Evolutionary conservation across 352 stramenopile genomes (phyloP), one percentile per base, ranked within the genome.

Genomic region (Blastocystis sp.): DNA sequence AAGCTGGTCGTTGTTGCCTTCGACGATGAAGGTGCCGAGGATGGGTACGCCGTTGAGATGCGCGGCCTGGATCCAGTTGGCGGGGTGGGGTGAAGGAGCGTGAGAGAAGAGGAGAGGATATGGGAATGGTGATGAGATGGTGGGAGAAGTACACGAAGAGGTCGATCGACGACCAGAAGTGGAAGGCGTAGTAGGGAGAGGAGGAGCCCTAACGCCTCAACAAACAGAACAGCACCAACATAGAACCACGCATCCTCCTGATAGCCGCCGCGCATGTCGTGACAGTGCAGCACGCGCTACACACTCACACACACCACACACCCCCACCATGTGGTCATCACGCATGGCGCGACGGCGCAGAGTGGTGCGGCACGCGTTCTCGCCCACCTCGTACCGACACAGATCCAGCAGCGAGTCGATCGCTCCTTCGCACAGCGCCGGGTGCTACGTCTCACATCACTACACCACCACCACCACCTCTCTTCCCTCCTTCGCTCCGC

Each of bases 101-200:
- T 6, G 40, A 28, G 57, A 61, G 38, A 17, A 62, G 40, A 40
- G 1, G 69, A 28, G 11, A 84, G 74, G 74, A 84, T 84, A 84
- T 84, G 65, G 74, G 74, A 84, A 84, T 84, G 28, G 74, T 70
- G 11, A 84, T 34, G 24, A 84, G 52, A 24, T 84, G 74, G 42
- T 84, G 74, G 24, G 74, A 84, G 48, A 84, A 84, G 42, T 84
- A 84, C 19, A 84, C 74, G 42, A 84, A 84, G 11, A 84, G 54
- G 60, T 84, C 74, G 48, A 84, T 84, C 17, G 45, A 28, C 1
- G 45, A 68, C 74, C 74, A 84, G 43, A 42, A 28, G 17, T 84
- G 21, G n/a, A 84, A 84, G 34, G 11, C 40, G 66, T 84, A 84
- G 3, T 62, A 84, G 19, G 74, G 74, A 38, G 74, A 68, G 43